phyloP scores from a whole-genome alignment of 2,329 filamentous ascomycete genomes.

The Claviceps maximensis region DNA sequence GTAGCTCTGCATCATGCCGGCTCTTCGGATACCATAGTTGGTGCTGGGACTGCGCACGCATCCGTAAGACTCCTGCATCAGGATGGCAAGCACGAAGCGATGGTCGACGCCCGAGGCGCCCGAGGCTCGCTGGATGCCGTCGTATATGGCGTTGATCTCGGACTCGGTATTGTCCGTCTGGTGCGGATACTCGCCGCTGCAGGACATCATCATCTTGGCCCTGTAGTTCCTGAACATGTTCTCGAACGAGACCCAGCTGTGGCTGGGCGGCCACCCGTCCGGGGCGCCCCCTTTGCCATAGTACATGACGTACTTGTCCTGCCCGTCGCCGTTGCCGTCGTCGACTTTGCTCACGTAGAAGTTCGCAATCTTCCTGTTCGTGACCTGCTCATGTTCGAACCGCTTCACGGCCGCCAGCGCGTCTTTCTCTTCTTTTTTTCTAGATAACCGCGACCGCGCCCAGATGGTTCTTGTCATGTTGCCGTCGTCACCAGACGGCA shows the following conservation, averaged over 20 bases:
- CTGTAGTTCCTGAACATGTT: not conserved
- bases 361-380: slow-evolving; percentile 1
- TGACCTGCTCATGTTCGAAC: not conserved
- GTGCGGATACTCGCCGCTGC: not conserved
- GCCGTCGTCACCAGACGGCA: too few relatives aligned
- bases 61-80: slow-evolving; percentile 31
- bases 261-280: slow-evolving; percentile 18
- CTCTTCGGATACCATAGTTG: slow-evolving; percentile 27
- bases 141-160: slow-evolving; percentile 15
- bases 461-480: too few relatives aligned
- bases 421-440: too few relatives aligned
- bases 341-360: slow-evolving; percentile 6
- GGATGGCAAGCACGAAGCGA: slow-evolving; percentile 29
- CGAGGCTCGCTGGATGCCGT: slow-evolving; percentile 21
- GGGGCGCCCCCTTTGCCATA: slow-evolving; percentile 15
- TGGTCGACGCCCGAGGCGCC: slow-evolving; percentile 18
- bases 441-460: too few relatives aligned
- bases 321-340: slow-evolving; percentile 7
- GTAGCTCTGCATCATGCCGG: slow-evolving; percentile 28
- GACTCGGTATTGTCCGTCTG: not conserved
- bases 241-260: slow-evolving; percentile 16
- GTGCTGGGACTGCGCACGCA: slow-evolving; percentile 28
- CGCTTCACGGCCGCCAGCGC: too few relatives aligned
- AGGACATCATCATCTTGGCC: not conserved
- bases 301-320: slow-evolving; percentile 18